phyloP scores from a whole-genome alignment of 2,329 filamentous ascomycete genomes.

The Xylaria sp. region DNA sequence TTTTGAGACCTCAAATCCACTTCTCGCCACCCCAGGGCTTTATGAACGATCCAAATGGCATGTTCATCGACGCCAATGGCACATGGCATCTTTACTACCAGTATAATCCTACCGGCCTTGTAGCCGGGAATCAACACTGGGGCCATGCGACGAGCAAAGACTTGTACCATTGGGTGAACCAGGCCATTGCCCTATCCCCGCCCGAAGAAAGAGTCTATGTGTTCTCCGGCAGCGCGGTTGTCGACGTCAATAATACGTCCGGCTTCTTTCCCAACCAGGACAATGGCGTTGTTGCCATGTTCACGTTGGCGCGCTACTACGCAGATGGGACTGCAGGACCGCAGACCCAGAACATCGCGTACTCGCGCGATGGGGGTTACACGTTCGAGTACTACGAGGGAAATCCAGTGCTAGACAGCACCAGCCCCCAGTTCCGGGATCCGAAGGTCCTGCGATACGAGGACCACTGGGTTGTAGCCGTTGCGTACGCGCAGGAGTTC shows the following conservation, averaged over 20 bases:
- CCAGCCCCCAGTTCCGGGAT: slow-evolving; percentile 69
- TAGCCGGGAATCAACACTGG: slow-evolving; percentile 63
- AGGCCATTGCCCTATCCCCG: slow-evolving; percentile 69
- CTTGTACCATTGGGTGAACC: slow-evolving; percentile 72
- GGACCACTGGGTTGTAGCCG: slow-evolving; percentile 66
- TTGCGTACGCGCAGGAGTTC: slow-evolving; percentile 66
- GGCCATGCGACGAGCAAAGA: slow-evolving; percentile 72
- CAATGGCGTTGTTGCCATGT: slow-evolving; percentile 71
- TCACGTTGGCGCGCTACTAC: slow-evolving; percentile 53
- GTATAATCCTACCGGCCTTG: slow-evolving; percentile 46
- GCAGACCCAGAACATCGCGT: slow-evolving; percentile 70
- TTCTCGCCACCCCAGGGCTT: slow-evolving; percentile 64
- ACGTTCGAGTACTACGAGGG: slow-evolving; percentile 67
- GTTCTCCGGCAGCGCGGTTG: slow-evolving; percentile 66
- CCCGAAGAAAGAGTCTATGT: slow-evolving; percentile 56
- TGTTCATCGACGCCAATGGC: slow-evolving; percentile 67
- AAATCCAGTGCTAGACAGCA: slow-evolving; percentile 69
- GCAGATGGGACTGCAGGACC: slow-evolving; percentile 51
- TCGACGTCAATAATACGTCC: slow-evolving; percentile 72
- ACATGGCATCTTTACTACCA: slow-evolving; percentile 74
- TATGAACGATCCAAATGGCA: slow-evolving; percentile 73
- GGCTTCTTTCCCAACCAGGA: slow-evolving; percentile 70
- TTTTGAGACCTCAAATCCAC: slow-evolving; percentile 63
- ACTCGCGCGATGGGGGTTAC: slow-evolving; percentile 69
- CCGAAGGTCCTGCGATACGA: slow-evolving; percentile 71